Conservation (phyloP, 2,329 filamentous ascomycete genomes). For the Talaromyces sp. region DNA sequence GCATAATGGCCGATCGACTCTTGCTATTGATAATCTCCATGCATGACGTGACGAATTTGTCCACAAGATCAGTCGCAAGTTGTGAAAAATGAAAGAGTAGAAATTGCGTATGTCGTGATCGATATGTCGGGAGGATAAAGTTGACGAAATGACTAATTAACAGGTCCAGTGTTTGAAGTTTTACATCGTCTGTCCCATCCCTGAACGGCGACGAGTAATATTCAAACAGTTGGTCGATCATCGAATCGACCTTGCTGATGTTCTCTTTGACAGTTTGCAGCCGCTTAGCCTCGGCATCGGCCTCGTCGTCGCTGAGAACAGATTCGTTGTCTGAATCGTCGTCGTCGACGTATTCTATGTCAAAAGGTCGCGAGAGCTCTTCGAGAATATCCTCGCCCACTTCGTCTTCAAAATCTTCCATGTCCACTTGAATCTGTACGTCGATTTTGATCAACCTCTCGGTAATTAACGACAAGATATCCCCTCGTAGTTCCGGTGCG, state of each 20-base stretch:
- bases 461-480: constrained; percentile 78
- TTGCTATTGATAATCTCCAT: constrained; percentile 70
- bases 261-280: constrained; percentile 72
- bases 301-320: constrained; percentile 54
- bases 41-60: constrained; percentile 76
- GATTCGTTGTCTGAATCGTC: constrained; percentile 64
- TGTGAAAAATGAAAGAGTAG: constrained; percentile 95
- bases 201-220: constrained; percentile 73
- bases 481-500: constrained; percentile 69
- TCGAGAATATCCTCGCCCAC: constrained; percentile 65
- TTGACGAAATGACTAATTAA: constrained; percentile 81
- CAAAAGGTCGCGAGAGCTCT: constrained; percentile 44
- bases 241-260: constrained; percentile 84
- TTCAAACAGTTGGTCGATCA: constrained; percentile 81
- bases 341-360: constrained; percentile 31
- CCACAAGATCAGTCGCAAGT: constrained; percentile 69
- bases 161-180: constrained; percentile 70
- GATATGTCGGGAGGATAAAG: constrained; percentile 85
- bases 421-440: constrained; percentile 87
- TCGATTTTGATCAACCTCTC: constrained; percentile 90
- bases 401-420: constrained; percentile 90
- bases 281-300: constrained; percentile 45
- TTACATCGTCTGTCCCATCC: constrained; percentile 63
- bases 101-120: constrained; percentile 91
- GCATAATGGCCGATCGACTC: constrained; percentile 64